A percentile compares a stretch with the other conserved stretches of the same genome.
Conservation (phyloP, 2,329 filamentous ascomycete genomes). For the Apiospora pterosperma region DNA sequence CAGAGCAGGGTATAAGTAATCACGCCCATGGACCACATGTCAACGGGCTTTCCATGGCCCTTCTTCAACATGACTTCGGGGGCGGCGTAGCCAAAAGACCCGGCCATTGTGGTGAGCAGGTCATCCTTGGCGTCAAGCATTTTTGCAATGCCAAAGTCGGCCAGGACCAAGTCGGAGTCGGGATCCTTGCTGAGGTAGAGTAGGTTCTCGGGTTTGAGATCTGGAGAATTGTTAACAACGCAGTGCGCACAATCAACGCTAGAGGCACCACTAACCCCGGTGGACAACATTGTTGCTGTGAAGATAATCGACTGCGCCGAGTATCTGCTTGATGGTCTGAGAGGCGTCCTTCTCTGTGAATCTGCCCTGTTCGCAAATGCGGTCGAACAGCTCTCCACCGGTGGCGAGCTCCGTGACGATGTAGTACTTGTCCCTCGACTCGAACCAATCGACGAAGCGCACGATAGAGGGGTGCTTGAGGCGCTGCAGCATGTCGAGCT, state of each 20-base stretch:
- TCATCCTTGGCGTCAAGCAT: conserved; percentile 90
- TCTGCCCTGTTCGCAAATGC: conserved; percentile 95
- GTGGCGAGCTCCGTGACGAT: conserved; percentile 96
- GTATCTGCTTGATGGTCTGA: conserved; percentile 89
- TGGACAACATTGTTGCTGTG: conserved; percentile 95
- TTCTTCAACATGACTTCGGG: conserved; percentile 98
- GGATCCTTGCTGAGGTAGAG: conserved; percentile 80
- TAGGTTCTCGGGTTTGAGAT: conserved; percentile 96
- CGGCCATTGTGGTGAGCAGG: conserved; percentile 96
- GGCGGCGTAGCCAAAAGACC: conserved; percentile 95
- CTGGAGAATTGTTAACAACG: conserved; percentile 42
- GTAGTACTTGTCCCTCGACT: conserved; percentile 99
- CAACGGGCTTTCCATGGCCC: conserved; percentile 95
- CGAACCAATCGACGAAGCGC: conserved; percentile 97
- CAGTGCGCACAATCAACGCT: background rate
- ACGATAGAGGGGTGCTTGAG: conserved; percentile 95
- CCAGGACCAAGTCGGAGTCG: conserved; percentile 84
- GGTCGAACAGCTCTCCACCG: conserved; percentile 94
- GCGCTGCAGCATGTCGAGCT: conserved; percentile 87
- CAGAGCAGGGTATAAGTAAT: conserved; percentile 98
- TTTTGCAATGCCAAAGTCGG: conserved; percentile 98
- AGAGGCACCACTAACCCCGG: conserved; percentile 58
- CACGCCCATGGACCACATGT: conserved; percentile 99
- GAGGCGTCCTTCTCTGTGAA: conserved; percentile 98
- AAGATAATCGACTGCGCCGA: conserved; percentile 90